These are phyloP conservation scores for Senecio squalidus DNA, from an alignment of 140 eudicot species.

Conservation along the genomic window DNA sequence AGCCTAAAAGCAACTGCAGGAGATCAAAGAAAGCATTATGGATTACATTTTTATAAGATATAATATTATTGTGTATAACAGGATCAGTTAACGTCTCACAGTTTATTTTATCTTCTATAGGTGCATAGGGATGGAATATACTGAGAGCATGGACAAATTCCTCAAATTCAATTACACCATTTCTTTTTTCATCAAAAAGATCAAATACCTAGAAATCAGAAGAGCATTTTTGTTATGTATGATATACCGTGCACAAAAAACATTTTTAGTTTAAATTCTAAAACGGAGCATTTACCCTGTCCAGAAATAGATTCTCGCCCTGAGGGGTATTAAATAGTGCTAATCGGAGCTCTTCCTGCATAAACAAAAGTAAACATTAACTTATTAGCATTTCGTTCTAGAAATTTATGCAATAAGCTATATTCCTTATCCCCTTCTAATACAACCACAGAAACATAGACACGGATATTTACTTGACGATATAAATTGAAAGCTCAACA, in stretches of 20 bases:
- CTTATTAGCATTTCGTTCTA: constrained; percentile 12
- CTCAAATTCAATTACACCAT: constrained; percentile 94
- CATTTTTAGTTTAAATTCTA: background rate
- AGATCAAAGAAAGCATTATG: constrained; percentile 3
- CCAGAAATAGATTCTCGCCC: constrained; percentile 88
- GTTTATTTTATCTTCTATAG: constrained; percentile 75
- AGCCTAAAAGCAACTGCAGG: constrained; percentile 92
- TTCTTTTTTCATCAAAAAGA: constrained; percentile 81
- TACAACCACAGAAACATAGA: background rate
- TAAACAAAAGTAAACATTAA: constrained; percentile 2
- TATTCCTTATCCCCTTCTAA: background rate
- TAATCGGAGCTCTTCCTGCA: constrained; percentile 87
- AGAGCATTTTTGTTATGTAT: background rate
- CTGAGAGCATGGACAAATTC: constrained; percentile 87
- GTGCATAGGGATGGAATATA: constrained; percentile 82
- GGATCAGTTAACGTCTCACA: constrained; percentile 43
- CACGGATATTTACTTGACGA: background rate
- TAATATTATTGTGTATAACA: background rate
- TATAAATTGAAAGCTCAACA: background rate
- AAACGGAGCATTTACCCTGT: constrained; percentile 66
- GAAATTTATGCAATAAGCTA: background rate
- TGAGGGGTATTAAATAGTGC: constrained; percentile 72
- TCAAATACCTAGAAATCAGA: constrained; percentile 68
- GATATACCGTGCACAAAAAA: background rate
- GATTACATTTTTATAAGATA: background rate